Evolutionary conservation across 345 rosid species (phyloP).

Genomic region (Excoecaria cochinchinensis): DNA sequence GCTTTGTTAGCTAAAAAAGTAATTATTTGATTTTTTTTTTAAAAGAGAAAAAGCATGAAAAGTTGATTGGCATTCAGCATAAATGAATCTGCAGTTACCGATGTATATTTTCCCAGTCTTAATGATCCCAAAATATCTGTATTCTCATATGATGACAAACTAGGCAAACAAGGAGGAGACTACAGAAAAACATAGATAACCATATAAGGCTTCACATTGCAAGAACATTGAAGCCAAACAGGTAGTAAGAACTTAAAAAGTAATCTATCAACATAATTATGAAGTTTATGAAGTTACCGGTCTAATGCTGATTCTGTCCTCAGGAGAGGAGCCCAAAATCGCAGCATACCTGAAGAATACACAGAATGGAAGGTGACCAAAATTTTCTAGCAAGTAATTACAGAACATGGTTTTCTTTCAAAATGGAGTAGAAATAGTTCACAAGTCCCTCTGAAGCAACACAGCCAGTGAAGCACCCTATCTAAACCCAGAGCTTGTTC

Average conservation of each 20-base stretch:
- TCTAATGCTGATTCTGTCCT: conserved; percentile 44
- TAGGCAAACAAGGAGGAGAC: conserved; percentile 76
- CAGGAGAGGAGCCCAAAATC: conserved; percentile 69
- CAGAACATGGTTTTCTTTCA: background rate
- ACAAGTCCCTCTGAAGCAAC: background rate
- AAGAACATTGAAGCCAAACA: background rate
- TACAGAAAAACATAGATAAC: conserved; percentile 29
- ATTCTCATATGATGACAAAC: conserved; percentile 45
- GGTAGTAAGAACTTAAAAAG: background rate
- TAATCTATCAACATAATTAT: background rate
- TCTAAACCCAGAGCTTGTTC: conserved; percentile 1
- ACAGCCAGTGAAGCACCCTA: background rate
- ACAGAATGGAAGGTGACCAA: conserved; percentile 16
- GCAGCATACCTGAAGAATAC: conserved; percentile 67
- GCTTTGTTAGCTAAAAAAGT: conserved; percentile 5
- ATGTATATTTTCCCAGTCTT: conserved; percentile 73
- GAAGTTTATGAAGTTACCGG: conserved; percentile 47
- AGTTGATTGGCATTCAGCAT: too few relatives aligned
- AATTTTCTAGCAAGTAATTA: background rate
- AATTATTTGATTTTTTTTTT: background rate
- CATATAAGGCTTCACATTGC: background rate
- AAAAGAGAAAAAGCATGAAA: too few relatives aligned
- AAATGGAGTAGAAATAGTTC: background rate
- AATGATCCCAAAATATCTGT: conserved; percentile 49
- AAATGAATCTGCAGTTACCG: conserved; percentile 33